Base-by-base conservation (phyloP, 495 filamentous ascomycete genomes). In the Talaromyces proteolyticus region DNA sequence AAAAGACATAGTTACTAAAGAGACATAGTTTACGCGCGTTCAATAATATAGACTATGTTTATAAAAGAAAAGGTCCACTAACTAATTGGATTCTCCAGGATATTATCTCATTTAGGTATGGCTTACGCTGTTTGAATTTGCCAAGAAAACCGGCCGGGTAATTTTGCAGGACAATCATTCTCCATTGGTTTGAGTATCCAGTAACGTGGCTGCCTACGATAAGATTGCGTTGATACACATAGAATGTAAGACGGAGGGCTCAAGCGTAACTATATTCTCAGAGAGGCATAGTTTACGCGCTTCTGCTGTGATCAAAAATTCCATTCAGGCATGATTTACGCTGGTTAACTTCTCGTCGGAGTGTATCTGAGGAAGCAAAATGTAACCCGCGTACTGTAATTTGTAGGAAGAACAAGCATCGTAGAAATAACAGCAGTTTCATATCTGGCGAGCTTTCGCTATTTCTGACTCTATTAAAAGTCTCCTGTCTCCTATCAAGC, bases 271-370 rank as follows among this genome's bases (percentile, higher is more conserved):
- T 44, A 11, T 24, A 7, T 20, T 44, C 42, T 22, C 24, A 16
- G 24, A 44, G 14, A 44, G 42, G 42, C 42, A 20, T 44, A n/a
- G 42, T 44, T 44, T 44, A 44, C 42, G 42, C 42, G n/a, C n/a
- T 44, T 24, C 20, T 4, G 1, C 11, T 22, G 24, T 44, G 42
- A 24, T 24, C 24, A 22, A 44, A 22, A 5, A 21, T n/a, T 14
- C 20, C 17, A 6, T 11, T 23, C 12, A 6, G 42, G 42, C 8
- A 44, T 44, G n/a, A 43, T 7, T 2, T 8, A 44, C 20, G 42
- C 42, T 19, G 24, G 4, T 44, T 21, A 4, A 23, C 2, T 44
- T 22, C n/a, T n/a, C n/a, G n/a, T n/a, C n/a, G n/a, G n/a, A n/a
- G 20, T 22, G 16, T 14, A 14, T 24, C 19, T 44, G 20, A 11